Conservation (phyloP, 129 eudicot species). For the Tanacetum coccineum region DNA sequence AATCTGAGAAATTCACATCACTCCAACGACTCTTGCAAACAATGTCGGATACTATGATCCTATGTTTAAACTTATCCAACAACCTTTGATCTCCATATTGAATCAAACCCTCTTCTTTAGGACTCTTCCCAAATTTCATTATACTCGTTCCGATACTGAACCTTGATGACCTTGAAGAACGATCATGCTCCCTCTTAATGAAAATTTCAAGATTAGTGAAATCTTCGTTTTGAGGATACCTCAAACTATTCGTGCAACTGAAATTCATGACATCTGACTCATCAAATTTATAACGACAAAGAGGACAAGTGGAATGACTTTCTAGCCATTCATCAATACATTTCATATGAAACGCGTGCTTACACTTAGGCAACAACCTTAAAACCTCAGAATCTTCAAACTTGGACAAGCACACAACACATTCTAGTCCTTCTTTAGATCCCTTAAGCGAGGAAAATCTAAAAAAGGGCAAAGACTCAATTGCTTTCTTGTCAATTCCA, state of each 20-base stretch:
- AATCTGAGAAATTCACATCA: conserved; percentile 49
- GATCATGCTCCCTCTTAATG: conserved; percentile 44
- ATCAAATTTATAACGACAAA: conserved; percentile 47
- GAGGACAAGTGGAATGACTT: conserved; percentile 57
- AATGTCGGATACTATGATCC: conserved; percentile 48
- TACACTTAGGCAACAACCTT: conserved; percentile 57
- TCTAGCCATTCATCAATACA: conserved; percentile 69
- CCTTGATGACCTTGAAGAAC: conserved; percentile 43
- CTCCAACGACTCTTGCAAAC: conserved; percentile 61
- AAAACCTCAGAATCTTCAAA: conserved; percentile 54
- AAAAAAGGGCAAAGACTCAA: conserved; percentile 55
- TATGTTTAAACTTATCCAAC: conserved; percentile 51
- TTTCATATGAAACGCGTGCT: conserved; percentile 55
- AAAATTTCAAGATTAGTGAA: conserved; percentile 44
- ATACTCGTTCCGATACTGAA: conserved; percentile 36
- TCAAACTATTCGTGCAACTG: conserved; percentile 38
- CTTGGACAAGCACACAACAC: conserved; percentile 51
- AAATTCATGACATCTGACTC: conserved; percentile 27
- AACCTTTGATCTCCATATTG: conserved; percentile 32
- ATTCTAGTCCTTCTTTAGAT: conserved; percentile 57
- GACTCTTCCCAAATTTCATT: conserved; percentile 29
- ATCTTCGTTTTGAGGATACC: conserved; percentile 37
- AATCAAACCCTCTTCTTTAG: conserved; percentile 39
- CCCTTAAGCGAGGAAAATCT: conserved; percentile 57
- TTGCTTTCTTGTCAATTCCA: conserved; percentile 45